These are phyloP conservation scores for Boletus tomentosulus DNA, from an alignment of 768 basidiomycete species.

Conservation along the genomic window DNA sequence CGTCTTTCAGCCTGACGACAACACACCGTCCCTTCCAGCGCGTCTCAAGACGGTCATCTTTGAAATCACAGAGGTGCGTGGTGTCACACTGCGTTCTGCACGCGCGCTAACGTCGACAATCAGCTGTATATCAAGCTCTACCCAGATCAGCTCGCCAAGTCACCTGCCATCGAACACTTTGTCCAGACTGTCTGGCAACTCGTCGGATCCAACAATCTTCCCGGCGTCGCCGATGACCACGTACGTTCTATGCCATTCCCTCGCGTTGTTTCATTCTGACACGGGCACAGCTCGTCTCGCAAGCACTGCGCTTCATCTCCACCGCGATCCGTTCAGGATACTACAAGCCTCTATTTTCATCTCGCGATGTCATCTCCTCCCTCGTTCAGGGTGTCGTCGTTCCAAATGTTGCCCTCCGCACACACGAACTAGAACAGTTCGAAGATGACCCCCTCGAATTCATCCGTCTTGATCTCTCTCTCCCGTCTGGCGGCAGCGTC, in stretches of 20 bases:
- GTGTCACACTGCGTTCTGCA: not conserved
- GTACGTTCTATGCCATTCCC: conserved; percentile 38
- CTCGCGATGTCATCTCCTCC: conserved; percentile 72
- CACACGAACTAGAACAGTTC: conserved; percentile 91
- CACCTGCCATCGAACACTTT: conserved; percentile 62
- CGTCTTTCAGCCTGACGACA: conserved; percentile 63
- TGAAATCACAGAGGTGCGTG: conserved; percentile 78
- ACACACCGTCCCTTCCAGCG: conserved; percentile 80
- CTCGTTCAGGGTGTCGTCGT: conserved; percentile 89
- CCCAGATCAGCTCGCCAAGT: conserved; percentile 67
- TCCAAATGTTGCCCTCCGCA: conserved; percentile 86
- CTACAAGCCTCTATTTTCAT: conserved; percentile 77
- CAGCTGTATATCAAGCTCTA: conserved; percentile 82
- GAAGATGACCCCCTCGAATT: conserved; percentile 97
- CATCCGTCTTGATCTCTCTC: conserved; percentile 27
- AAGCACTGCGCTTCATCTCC: conserved; percentile 86
- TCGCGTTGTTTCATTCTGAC: not conserved
- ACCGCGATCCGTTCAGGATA: conserved; percentile 87
- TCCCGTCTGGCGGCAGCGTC: conserved; percentile 43
- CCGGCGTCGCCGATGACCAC: conserved; percentile 69
- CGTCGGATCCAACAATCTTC: conserved; percentile 61
- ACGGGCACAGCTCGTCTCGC: conserved; percentile 68
- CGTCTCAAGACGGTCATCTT: conserved; percentile 86
- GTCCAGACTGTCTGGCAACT: conserved; percentile 91
- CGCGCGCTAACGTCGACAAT: not conserved